Base-by-base conservation (phyloP, 2,329 filamentous ascomycete genomes). In the Fusarium sp. region DNA sequence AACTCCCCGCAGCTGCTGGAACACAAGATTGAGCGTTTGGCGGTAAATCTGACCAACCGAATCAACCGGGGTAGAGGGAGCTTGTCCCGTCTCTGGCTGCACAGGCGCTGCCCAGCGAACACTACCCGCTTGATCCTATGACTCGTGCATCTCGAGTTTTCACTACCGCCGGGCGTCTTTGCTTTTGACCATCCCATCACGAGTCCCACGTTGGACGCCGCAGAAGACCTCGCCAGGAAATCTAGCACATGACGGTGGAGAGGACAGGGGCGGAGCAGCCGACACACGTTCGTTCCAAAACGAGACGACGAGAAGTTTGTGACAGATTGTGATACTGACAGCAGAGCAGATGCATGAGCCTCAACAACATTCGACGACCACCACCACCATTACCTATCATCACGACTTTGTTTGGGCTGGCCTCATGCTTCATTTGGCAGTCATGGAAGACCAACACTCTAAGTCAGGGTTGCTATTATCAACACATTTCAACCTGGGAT, bases 381-480 rank as follows among this genome's bases (percentile, higher is more conserved):
- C 15, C 8, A 47, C 22, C 1, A 17, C 14, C 4, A 27, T 6
- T 52, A 15, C 25, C 47, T 30, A 12, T 10, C 2, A 4, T 30
- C 25, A 52, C 15, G 15, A 17, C 14, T n/a, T 20, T 20, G 17
- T 2, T 6, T 8, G 11, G 27, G 10, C 3, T 0, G 4, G 25
- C 4, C 2, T 30, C 47, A 6, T 20, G 11, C 10, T 27, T 12
- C 17, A 1, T n/a, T 12, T 2, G 27, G 4, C 11, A 6, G 17
- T 6, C 11, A 20, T 0, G 2, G 17, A 32, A 4, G 10, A 1
- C 10, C 10, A 14, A 10, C 2, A n/a, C 7, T 1, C 27, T 3
- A 5, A 2, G 27, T 3, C 27, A 1, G 3, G 27, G 17, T 0
- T 12, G 2, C 6, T 14, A 20, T n/a, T 12, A 3, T 20, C 15